Base-by-base conservation (phyloP, 2,329 filamentous ascomycete species). In the Aspergillus jensenii region DNA sequence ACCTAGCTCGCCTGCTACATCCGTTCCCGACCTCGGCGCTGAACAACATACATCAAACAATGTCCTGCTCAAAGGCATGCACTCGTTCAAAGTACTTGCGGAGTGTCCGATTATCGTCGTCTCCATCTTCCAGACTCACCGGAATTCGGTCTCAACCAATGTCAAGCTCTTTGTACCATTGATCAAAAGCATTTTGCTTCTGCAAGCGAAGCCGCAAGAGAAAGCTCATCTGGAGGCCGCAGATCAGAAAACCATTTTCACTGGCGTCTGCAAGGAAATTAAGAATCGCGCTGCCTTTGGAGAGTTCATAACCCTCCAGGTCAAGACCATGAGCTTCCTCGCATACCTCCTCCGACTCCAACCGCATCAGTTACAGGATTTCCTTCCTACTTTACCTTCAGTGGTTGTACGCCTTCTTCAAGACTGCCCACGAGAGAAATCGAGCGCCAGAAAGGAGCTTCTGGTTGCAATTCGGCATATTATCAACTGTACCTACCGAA, bases 31-130 rank as follows among this genome's bases (percentile, higher is more conserved):
- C 62, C 84, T 96, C 51, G 91, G 87, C 6, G 84, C 87, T 14
- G 93, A 97, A 67, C 89, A 91, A 67, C 91, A 93, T 70, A 90
- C 93, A 69, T 89, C 92, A 67, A 87, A 86, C 55, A 87, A 93
- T 58, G 89, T 91, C 49, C 77, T 99, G 35, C 80, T 93, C 55
- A 96, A 91, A 75, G 95, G 95, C 31, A 97, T 97, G 91, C 91
- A 96, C 72, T 99, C 95, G 1, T 99, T 99, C 84, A 99, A 98
- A 75, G 93, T 99, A 23, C 84, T 99, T 4, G 92, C 93, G 1
- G 95, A 99, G 74, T 99, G 95, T 67, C 95, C 95, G 0, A 99
- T 99, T 52, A 98, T 99, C 41, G 95, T 99, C 3, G 95, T 99
- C 1, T 98, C 93, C 4, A 91, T 99, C 64, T 98, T 99, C 73